Percentiles rank a stretch among this genome's conserved stretches.
Conservation (phyloP, 176 grass and related monocot species). For the Stipa capillata region DNA sequence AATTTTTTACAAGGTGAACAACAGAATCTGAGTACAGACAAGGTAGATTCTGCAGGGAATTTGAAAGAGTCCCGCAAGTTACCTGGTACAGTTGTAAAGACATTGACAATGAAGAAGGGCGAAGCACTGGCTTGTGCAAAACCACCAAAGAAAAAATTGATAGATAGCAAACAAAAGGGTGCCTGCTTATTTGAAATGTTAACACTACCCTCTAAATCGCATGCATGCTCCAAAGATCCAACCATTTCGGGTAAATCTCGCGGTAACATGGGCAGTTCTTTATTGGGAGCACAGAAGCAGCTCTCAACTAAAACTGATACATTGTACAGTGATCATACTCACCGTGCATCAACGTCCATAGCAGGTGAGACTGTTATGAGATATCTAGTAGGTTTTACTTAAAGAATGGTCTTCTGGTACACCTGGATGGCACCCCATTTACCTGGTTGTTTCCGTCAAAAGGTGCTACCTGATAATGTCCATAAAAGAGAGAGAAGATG, state of each 20-base stretch:
- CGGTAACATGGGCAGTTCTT: neutral
- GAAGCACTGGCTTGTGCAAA: slow-evolving; percentile 12
- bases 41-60: slow-evolving; percentile 29
- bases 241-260: slow-evolving; percentile 3
- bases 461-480: neutral
- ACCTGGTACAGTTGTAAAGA: neutral
- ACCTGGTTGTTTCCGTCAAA: slow-evolving; percentile 6
- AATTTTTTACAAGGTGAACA: neutral
- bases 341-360: slow-evolving; percentile 17
- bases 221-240: slow-evolving; percentile 17
- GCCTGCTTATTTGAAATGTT: slow-evolving; percentile 68
- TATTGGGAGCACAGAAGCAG: slow-evolving; percentile 6
- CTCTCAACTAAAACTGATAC: slow-evolving; percentile 18
- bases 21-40: neutral
- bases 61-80: slow-evolving; percentile 15
- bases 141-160: slow-evolving; percentile 24
- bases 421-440: neutral
- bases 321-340: slow-evolving; percentile 6
- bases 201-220: slow-evolving; percentile 33
- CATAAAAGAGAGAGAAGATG: neutral
- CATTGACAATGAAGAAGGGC: slow-evolving; percentile 12
- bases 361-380: slow-evolving; percentile 30
- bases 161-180: slow-evolving; percentile 27
- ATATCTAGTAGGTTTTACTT: neutral
- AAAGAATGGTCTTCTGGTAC: neutral